Conservation (phyloP, 2,329 filamentous ascomycete species). For the Diaporthe longicolla region DNA sequence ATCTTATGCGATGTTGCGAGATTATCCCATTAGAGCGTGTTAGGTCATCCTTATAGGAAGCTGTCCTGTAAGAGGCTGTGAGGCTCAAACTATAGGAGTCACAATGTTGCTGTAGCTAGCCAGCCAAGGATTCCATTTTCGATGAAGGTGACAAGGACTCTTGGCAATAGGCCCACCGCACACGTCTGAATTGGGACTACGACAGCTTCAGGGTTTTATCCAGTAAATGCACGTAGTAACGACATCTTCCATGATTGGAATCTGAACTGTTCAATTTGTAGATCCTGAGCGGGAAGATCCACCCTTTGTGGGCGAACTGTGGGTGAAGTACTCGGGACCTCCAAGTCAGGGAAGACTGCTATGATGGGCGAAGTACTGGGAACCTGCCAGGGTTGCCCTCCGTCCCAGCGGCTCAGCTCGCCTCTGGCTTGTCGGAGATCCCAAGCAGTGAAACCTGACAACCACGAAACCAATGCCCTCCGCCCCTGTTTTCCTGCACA, state of each 20-base stretch:
- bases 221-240: not conserved
- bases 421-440: conserved; percentile 32
- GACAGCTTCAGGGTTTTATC: not conserved
- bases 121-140: not conserved
- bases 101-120: conserved; percentile 11
- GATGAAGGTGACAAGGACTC: not conserved
- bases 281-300: conserved; percentile 34
- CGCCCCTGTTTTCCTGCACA: conserved; percentile 18
- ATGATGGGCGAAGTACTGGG: not conserved
- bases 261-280: not conserved
- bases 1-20: too few relatives aligned
- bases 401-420: conserved; percentile 25
- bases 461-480: conserved; percentile 31
- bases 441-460: conserved; percentile 38
- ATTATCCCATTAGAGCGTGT: too few relatives aligned
- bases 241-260: not conserved
- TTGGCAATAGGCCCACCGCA: not conserved
- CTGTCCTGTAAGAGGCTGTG: too few relatives aligned
- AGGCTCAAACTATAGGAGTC: too few relatives aligned
- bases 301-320: conserved; percentile 6
- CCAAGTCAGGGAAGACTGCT: not conserved
- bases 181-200: not conserved
- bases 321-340: conserved; percentile 18
- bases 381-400: conserved; percentile 11
- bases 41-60: too few relatives aligned